Percentiles rank a stretch among this genome's conserved stretches.
These are phyloP conservation scores for Furcasterigmium sp. DNA, from an alignment of 2,329 filamentous ascomycete genomes.

Conservation along the genomic window DNA sequence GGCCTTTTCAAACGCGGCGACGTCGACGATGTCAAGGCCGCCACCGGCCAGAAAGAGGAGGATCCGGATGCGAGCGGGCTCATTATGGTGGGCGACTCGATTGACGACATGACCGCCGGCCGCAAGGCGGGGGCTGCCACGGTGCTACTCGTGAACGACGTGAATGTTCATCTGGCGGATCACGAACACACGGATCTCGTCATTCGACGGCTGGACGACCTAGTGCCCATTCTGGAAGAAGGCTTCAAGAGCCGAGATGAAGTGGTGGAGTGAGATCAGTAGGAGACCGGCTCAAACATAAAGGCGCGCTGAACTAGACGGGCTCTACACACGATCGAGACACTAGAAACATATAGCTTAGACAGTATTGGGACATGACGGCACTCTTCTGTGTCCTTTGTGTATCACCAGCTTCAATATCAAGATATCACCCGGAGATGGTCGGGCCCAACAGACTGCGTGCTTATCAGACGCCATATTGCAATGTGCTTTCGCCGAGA, in stretches of 20 bases:
- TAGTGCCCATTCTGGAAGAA: constrained; percentile 68
- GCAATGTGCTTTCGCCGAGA: too few species aligned
- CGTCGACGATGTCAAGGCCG: not conserved
- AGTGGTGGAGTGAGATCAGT: constrained; percentile 1
- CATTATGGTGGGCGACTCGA: constrained; percentile 71
- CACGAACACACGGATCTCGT: constrained; percentile 75
- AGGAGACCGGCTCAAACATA: too few species aligned
- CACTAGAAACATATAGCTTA: too few species aligned
- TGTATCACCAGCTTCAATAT: too few species aligned
- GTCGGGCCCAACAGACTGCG: too few species aligned
- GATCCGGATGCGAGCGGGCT: constrained; percentile 38
- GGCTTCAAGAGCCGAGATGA: constrained; percentile 48
- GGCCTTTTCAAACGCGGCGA: constrained; percentile 36
- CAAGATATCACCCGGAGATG: too few species aligned
- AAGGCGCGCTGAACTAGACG: too few species aligned
- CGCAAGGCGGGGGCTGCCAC: constrained; percentile 80
- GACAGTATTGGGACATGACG: too few species aligned
- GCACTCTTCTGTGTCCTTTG: too few species aligned
- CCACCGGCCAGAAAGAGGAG: constrained; percentile 4
- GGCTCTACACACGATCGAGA: too few species aligned
- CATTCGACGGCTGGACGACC: constrained; percentile 66
- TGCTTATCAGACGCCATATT: too few species aligned
- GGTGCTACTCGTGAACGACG: constrained; percentile 80
- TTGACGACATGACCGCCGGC: constrained; percentile 92
- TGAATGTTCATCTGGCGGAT: constrained; percentile 63